Evolutionary conservation across 768 basidiomycete genomes (phyloP), one percentile per base, ranked within the genome.

Genomic region (Lactarius hatsudake): DNA sequence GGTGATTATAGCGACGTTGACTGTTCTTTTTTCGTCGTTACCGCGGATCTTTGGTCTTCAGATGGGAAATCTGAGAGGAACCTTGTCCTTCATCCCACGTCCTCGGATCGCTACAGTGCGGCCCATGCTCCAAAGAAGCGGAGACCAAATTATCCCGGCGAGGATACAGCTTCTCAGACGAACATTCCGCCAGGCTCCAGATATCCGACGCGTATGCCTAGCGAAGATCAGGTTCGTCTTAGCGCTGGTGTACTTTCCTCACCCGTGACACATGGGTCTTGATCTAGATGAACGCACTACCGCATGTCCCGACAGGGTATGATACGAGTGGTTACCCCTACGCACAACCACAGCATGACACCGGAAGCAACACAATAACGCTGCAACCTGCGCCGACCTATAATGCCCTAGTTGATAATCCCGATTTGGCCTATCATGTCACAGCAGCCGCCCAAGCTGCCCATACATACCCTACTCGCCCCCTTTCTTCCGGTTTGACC

Each of bases 31-130:
- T 93, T 98, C 75, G 77, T 97, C 53, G 89, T 94, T 32, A 91
- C 92, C 20, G 93, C 93, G n/a, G 95, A 97, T 78, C 79, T 98
- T 2, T 96, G 94, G 91, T 93, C 92, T 0, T 83, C 82, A 54
- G 93, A 95, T 71, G 90, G 87, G 17, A 86, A 83, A 70, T 84
- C 87, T 36, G 93, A 96, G 74, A 89, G 90, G 80, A 96, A 96
- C 75, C 85, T 96, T 18, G 93, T 97, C 53, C 81, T 93, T 26
- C 93, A 94, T 74, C 93, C 94, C 0, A 90, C 90, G 0, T 87
- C 93, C 5, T 80, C 86, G 40, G 91, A 93, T 73, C 86, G 90
- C 61, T 90, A 87, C 76, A 81, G 85, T n/a, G 83, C 89, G 2
- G 74, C 76, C 1, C 73, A 78, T 59, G 73, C 75, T 2, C 75